A percentile compares a stretch with the other conserved stretches of the same genome.
phyloP scores from a whole-genome alignment of 306 rosid species.

The Citrullus colocynthis region DNA sequence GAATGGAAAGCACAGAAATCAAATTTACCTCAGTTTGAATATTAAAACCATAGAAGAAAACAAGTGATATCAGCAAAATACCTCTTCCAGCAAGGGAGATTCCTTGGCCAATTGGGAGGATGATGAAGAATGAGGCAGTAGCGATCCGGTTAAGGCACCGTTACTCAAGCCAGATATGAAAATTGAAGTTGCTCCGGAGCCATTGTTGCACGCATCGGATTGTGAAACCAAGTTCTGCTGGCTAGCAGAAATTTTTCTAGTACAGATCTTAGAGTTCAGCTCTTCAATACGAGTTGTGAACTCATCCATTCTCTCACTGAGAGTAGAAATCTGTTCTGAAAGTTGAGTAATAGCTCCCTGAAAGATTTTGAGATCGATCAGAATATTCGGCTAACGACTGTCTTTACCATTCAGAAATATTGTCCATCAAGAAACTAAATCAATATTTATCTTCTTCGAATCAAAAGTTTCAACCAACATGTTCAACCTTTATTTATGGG shows the following conservation, averaged over 20 bases:
- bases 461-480: neutral
- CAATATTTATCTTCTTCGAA: neutral
- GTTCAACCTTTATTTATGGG: neutral
- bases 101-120: conserved; percentile 74
- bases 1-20: neutral
- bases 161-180: conserved; percentile 58
- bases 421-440: neutral
- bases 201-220: conserved; percentile 70
- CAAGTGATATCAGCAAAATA: conserved; percentile 12
- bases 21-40: neutral
- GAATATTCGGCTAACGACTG: neutral
- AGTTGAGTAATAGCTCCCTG: conserved; percentile 90
- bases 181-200: conserved; percentile 61
- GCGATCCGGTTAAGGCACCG: conserved; percentile 66
- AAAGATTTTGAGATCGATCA: conserved; percentile 15
- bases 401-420: neutral
- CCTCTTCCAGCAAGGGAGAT: conserved; percentile 81
- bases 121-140: conserved; percentile 69
- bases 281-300: conserved; percentile 90
- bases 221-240: conserved; percentile 81
- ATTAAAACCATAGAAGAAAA: neutral
- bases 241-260: conserved; percentile 44
- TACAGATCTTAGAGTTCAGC: conserved; percentile 53
- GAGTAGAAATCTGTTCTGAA: conserved; percentile 90
- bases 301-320: conserved; percentile 93